phyloP scores from a whole-genome alignment of 2,329 filamentous ascomycete species.

The Hymenoscyphus fraxineus region DNA sequence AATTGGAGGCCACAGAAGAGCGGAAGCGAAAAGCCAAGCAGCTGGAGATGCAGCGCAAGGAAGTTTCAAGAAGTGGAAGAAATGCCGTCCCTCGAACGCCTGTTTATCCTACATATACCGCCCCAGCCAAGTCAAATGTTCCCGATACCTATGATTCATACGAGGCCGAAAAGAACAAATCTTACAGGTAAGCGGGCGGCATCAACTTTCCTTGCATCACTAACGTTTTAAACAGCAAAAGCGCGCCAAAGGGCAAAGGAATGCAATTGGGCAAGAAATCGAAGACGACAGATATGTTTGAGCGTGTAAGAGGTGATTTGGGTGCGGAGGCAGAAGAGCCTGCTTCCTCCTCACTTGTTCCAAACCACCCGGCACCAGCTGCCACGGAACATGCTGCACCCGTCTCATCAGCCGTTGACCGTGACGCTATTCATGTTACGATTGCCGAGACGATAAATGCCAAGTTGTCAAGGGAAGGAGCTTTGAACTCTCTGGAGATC shows the following conservation, averaged over 20 bases:
- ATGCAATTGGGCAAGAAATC: constrained; percentile 99
- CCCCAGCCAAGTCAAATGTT: constrained; percentile 68
- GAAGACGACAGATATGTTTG: constrained; percentile 95
- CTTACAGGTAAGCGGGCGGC: constrained; percentile 61
- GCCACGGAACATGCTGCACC: constrained; percentile 53
- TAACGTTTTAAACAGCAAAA: constrained; percentile 41
- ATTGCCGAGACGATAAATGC: constrained; percentile 88
- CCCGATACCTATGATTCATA: constrained; percentile 89
- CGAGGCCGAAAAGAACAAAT: constrained; percentile 96
- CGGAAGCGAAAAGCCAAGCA: constrained; percentile 98
- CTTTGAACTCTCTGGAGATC: constrained; percentile 79
- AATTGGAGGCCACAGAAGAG: constrained; percentile 95
- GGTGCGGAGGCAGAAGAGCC: constrained; percentile 78
- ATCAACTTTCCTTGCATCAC: constrained; percentile 13
- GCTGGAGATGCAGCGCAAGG: constrained; percentile 97
- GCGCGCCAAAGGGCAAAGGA: constrained; percentile 83
- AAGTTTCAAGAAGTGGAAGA: constrained; percentile 75
- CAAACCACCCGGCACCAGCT: constrained; percentile 44
- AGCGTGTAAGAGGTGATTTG: constrained; percentile 87
- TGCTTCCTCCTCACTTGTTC: constrained; percentile 60
- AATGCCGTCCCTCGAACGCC: constrained; percentile 67
- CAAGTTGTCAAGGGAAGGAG: constrained; percentile 82
- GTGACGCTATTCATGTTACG: constrained; percentile 82
- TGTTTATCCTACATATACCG: constrained; percentile 84
- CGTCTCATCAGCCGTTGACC: constrained; percentile 66